Base-by-base conservation (phyloP, 306 rosid genomes). In the Vicia villosa region DNA sequence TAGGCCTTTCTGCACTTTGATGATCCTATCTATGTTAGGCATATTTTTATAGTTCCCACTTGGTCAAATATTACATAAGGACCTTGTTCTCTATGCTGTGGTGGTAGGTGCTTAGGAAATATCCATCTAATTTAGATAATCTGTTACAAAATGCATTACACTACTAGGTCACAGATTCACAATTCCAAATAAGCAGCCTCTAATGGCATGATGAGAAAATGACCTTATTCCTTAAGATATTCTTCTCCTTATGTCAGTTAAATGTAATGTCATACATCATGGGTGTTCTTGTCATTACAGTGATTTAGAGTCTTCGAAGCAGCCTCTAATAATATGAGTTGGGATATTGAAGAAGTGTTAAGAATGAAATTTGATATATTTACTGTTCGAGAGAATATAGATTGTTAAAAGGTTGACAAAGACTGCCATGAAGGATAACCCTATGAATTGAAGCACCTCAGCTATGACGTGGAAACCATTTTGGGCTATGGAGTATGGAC, bases 391-490 rank as follows among this genome's bases (percentile, higher is more conserved):
- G 32, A 30, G 2, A 63, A 49, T 26, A 36, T 32, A 43, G 26
- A 60, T 41, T 30, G 10, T 40, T 54, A 14, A 19, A 55, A 42
- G 43, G 54, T 55, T 38, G 85, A 85, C 65, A 79, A 38, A 75
- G 87, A 77, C 78, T 26, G 64, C 54, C 79, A 74, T 49, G 66
- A 74, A 52, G 63, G 42, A 45, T 50, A 46, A 63, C 52, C 73
- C n/a, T n/a, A n/a, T n/a, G n/a, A n/a, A n/a, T n/a, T n/a, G n/a
- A n/a, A n/a, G n/a, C n/a, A n/a, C n/a, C 71, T 70, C 84, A 83
- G 74, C 74, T 51, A 75, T 85, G 90, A 80, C 84, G 70, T 77
- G 88, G 84, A 80, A 79, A 58, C 83, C 95, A 85, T 56, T 82
- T 56, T 15, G 69, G 30, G 67, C 15, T 41, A 0, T 66, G 28